Conservation (phyloP, 1,284 basidiomycete species). For the Papiliotrema fonsecae region DNA sequence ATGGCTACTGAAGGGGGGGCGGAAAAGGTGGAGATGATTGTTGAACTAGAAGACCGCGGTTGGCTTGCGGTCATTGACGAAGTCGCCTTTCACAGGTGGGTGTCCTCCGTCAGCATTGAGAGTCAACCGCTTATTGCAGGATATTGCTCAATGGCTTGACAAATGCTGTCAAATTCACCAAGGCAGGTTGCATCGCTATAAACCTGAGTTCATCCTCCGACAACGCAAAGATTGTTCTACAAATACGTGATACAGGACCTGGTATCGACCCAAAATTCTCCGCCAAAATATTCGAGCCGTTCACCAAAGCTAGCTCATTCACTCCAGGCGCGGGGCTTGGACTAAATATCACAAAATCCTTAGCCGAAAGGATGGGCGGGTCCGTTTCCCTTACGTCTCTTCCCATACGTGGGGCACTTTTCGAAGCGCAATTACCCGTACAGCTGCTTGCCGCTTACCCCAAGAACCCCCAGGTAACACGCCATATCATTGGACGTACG, state of each 20-base stretch:
- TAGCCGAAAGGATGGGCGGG: conserved; percentile 26
- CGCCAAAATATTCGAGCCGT: conserved; percentile 22
- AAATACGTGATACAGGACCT: conserved; percentile 21
- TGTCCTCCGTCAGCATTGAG: background rate
- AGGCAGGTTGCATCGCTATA: conserved; percentile 26
- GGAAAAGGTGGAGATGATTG: conserved; percentile 4
- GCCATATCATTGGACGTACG: no score
- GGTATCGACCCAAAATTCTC: conserved; percentile 21
- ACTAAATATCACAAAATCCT: conserved; percentile 21
- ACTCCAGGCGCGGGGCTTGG: conserved; percentile 30
- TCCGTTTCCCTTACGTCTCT: conserved; percentile 6
- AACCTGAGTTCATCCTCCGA: conserved; percentile 8
- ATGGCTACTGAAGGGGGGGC: conserved; percentile 2
- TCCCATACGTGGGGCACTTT: conserved; percentile 15
- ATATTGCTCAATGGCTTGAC: conserved; percentile 47
- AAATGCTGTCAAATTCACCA: conserved; percentile 48
- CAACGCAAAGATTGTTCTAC: conserved; percentile 5
- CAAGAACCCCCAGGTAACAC: background rate
- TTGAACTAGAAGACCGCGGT: conserved; percentile 23
- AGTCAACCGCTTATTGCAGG: conserved; percentile 15
- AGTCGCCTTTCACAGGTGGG: conserved; percentile 21
- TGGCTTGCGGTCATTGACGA: conserved; percentile 22
- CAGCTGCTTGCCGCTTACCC: background rate
- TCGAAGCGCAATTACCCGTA: conserved; percentile 21
- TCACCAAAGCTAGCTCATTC: conserved; percentile 24